Percentiles rank a stretch among this genome's conserved stretches.
These are phyloP conservation scores for Hortaea sp. DNA, from an alignment of 2,329 filamentous ascomycete species.

Conservation along the genomic window DNA sequence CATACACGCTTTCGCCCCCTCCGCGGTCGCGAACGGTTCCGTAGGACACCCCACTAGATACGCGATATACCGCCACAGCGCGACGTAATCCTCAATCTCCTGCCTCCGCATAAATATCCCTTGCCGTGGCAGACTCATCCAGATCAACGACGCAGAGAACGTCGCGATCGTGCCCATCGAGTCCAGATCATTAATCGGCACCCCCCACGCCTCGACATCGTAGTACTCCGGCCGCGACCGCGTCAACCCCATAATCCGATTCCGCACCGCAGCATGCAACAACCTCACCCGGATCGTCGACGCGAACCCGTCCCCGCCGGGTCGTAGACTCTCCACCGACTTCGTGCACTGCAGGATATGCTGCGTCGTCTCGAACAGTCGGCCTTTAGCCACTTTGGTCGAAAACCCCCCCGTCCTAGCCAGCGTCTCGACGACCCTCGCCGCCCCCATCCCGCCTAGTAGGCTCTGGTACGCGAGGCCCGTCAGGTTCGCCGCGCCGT, in stretches of 20 bases:
- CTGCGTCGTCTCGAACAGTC: conserved; percentile 64
- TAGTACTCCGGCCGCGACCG: conserved; percentile 52
- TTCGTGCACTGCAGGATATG: conserved; percentile 62
- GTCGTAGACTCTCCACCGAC: conserved; percentile 55
- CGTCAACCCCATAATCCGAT: conserved; percentile 52
- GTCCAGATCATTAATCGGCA: conserved; percentile 69
- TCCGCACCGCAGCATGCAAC: conserved; percentile 57
- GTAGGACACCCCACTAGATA: conserved; percentile 61
- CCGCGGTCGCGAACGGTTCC: conserved; percentile 40
- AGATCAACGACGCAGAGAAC: conserved; percentile 60
- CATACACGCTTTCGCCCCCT: conserved; percentile 51
- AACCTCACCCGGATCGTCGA: conserved; percentile 59
- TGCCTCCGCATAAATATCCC: conserved; percentile 54
- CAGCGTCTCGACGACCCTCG: conserved; percentile 62
- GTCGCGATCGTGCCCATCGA: conserved; percentile 60
- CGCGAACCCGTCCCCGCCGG: conserved; percentile 55
- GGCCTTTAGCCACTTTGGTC: conserved; percentile 53
- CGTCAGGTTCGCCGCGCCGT: conserved; percentile 57
- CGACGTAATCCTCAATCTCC: conserved; percentile 60
- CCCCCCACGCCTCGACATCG: conserved; percentile 46
- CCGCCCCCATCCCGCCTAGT: conserved; percentile 62
- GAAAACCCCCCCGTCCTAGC: conserved; percentile 65
- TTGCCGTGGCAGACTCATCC: conserved; percentile 60
- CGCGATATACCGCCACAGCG: conserved; percentile 66
- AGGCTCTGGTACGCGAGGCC: conserved; percentile 55